Base-by-base conservation (phyloP, 1,284 basidiomycete species). In the Rhizopogon hawkerae region DNA sequence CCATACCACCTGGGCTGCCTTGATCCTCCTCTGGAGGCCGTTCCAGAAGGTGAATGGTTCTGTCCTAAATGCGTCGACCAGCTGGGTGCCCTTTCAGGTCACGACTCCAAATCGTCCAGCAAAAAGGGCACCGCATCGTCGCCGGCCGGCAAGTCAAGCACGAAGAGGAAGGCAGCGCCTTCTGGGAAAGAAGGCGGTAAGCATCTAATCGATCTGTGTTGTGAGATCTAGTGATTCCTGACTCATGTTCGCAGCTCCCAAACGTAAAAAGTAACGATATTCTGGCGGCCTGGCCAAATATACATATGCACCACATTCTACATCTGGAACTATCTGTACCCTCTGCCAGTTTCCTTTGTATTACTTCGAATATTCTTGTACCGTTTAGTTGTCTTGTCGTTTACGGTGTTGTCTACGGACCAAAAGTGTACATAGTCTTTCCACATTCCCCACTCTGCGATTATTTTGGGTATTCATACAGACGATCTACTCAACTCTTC, bases 1-100 rank as follows among this genome's bases (percentile, higher is more conserved):
- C 90, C 92, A 0, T 96, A 88, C 64, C 93, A 98, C 64, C 71
- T 89, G 10, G 74, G 73, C 3, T 98, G 93, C 64, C 76, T 95
- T 43, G 68, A 73, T 31, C 93, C 92, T 5, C 89, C 90, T 2
- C 69, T 98, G 44, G 63, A 69, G 11, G 79, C 73, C 1, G 71
- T 94, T 11, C 94, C 94, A 0, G 88, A 90, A 18, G 93, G 89
- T 34, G 89, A 93, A 65, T 95, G 92, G 92, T 94, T 93, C 74
- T 94, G 91, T 60, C 81, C 86, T 0, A 71, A 76, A 44, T 94
- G 91, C 41, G 52, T 47, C 5, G 48, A 51, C 39, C 64, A 64
- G 41, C 59, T 58, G 50, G 13, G 13, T 56, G 60, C 60, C 35
- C 61, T 65, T 11, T 59, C 57, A 35, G 55, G 13, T 48, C 41